These are phyloP conservation scores for Xylaria longipes DNA, from an alignment of 495 filamentous ascomycete genomes.

Conservation along the genomic window DNA sequence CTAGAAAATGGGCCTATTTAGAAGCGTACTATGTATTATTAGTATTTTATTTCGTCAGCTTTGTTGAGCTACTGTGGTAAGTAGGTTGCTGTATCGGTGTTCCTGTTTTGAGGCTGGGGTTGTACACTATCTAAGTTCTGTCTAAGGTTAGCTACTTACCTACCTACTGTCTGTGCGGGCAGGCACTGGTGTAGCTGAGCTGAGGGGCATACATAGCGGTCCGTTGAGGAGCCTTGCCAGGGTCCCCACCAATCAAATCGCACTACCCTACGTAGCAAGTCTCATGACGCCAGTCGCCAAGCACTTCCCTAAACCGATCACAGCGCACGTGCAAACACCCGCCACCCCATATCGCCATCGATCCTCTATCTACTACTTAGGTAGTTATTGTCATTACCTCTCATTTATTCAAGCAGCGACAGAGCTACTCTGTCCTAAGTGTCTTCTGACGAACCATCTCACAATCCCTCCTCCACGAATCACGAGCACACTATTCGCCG, in stretches of 20 bases:
- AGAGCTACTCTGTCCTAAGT: background rate
- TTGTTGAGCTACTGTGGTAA: too few species aligned
- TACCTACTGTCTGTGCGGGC: too few species aligned
- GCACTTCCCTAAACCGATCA: background rate
- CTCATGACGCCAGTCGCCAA: slow-evolving; percentile 28
- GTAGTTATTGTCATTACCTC: background rate
- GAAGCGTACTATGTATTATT: too few species aligned
- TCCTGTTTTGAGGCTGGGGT: too few species aligned
- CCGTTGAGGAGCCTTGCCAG: background rate
- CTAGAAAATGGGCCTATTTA: too few species aligned
- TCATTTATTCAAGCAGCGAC: background rate
- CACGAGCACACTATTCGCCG: background rate
- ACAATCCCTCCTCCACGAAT: background rate
- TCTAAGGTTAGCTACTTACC: background rate
- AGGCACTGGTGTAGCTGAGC: background rate
- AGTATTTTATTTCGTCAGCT: too few species aligned
- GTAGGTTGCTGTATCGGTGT: too few species aligned
- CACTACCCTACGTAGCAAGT: background rate
- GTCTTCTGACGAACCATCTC: background rate
- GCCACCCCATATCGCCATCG: slow-evolving; percentile 4
- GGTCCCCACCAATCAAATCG: slow-evolving; percentile 33
- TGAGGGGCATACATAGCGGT: background rate
- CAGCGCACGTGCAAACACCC: background rate
- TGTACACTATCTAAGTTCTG: too few species aligned
- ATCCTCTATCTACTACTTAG: background rate